Percentiles rank a stretch among this genome's conserved stretches.
Evolutionary conservation across 768 basidiomycete genomes (phyloP).

Genomic region (Lentinula sp.): DNA sequence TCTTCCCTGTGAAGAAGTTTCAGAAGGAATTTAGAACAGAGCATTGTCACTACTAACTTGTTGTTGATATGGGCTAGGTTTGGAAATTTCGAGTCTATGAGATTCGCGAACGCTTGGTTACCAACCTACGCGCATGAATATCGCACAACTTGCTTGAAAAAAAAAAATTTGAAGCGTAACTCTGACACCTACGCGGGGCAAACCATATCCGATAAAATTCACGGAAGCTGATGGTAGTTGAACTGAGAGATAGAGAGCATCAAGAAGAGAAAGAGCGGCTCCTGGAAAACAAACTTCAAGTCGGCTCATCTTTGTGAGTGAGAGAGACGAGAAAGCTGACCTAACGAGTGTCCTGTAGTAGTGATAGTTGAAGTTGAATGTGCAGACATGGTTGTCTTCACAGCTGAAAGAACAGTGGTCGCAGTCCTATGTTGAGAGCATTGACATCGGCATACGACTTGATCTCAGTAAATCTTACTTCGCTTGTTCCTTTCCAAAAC

Average conservation of each 20-base stretch:
- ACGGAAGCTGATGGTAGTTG: constrained; percentile 34
- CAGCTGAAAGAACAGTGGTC: constrained; percentile 19
- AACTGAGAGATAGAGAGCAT: constrained; percentile 47
- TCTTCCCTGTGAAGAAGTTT: background rate
- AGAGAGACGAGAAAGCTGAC: constrained; percentile 4
- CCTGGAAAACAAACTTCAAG: constrained; percentile 15
- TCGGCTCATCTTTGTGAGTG: background rate
- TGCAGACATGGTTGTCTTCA: constrained; percentile 15
- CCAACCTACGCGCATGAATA: constrained; percentile 29
- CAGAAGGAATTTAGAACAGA: background rate
- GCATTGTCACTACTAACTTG: constrained; percentile 17
- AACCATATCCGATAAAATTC: constrained; percentile 33
- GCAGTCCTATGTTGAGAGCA: constrained; percentile 21
- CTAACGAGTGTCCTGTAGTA: constrained; percentile 33
- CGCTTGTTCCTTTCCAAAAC: constrained; percentile 40
- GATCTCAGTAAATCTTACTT: constrained; percentile 32
- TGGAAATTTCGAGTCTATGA: constrained; percentile 38
- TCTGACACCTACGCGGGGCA: constrained; percentile 29
- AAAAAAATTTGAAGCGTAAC: background rate
- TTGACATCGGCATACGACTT: constrained; percentile 27
- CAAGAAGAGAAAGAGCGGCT: constrained; percentile 37
- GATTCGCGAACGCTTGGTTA: constrained; percentile 53
- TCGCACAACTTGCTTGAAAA: constrained; percentile 18
- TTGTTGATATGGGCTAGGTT: constrained; percentile 50
- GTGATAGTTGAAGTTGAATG: constrained; percentile 18